Percentiles rank a stretch among this genome's conserved stretches.
Evolutionary conservation across 805 yeast genomes (phyloP).

Genomic region (Wickerhamomyces strasburgensis): DNA sequence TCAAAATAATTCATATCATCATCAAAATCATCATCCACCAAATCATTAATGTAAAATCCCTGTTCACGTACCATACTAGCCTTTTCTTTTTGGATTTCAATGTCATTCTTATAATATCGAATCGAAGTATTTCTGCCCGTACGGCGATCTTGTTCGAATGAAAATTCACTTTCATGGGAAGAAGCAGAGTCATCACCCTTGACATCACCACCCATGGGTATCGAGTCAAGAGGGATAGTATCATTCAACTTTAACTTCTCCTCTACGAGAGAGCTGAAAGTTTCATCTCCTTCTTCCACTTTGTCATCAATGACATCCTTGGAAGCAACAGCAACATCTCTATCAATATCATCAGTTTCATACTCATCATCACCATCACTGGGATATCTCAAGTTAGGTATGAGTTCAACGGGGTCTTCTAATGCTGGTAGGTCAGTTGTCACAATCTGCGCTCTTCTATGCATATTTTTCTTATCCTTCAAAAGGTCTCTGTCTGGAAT

Average conservation of each 20-base stretch:
- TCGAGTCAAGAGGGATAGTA: background rate
- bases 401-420: slow-evolving; percentile 5
- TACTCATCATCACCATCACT: slow-evolving; percentile 1
- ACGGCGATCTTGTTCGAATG: slow-evolving; percentile 42
- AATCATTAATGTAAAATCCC: slow-evolving; percentile 35
- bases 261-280: background rate
- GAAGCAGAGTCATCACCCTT: slow-evolving; percentile 2
- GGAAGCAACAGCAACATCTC: slow-evolving; percentile 1
- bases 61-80: slow-evolving; percentile 21
- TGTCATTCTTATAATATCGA: slow-evolving; percentile 41
- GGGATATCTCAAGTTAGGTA: slow-evolving; percentile 5
- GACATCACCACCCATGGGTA: background rate
- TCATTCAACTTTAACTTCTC: background rate
- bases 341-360: background rate
- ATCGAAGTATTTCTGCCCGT: slow-evolving; percentile 51
- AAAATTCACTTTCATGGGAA: slow-evolving; percentile 33
- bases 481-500: slow-evolving; percentile 10
- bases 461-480: slow-evolving; percentile 14
- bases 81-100: slow-evolving; percentile 16
- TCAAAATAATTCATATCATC: slow-evolving; percentile 36
- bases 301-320: slow-evolving; percentile 1
- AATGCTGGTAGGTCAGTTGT: slow-evolving; percentile 11
- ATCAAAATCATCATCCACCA: slow-evolving; percentile 35
- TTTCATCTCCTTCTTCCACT: background rate
- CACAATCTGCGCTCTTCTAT: slow-evolving; percentile 24